Evolutionary conservation across 2,329 filamentous ascomycete species (phyloP).

Genomic region (Aspergillus eucalypticola): DNA sequence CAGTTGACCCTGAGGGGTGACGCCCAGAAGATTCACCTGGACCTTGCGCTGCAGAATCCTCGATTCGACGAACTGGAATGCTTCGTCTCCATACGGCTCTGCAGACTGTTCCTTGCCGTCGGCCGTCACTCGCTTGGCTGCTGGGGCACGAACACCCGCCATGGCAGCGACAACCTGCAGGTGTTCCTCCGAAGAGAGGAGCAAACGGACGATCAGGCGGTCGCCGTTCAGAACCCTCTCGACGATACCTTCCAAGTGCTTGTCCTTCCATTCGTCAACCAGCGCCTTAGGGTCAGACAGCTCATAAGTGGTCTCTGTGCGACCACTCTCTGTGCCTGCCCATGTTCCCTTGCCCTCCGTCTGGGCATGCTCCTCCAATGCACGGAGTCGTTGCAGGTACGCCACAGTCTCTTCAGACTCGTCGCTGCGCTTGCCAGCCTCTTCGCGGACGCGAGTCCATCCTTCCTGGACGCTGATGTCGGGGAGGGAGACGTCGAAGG

Average conservation of each 20-base stretch:
- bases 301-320: constrained; percentile 79
- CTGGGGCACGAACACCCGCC: constrained; percentile 83
- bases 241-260: constrained; percentile 79
- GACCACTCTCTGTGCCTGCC: constrained; percentile 61
- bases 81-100: constrained; percentile 87
- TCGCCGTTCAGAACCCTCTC: constrained; percentile 92
- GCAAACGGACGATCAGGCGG: constrained; percentile 78
- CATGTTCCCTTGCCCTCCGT: constrained; percentile 79
- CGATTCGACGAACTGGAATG: constrained; percentile 81
- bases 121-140: constrained; percentile 81
- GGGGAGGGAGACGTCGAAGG: constrained; percentile 70
- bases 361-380: constrained; percentile 75
- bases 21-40: constrained; percentile 77
- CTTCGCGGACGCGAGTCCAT: constrained; percentile 90
- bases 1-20: constrained; percentile 88
- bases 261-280: constrained; percentile 79
- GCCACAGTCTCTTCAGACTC: constrained; percentile 72
- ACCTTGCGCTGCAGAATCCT: constrained; percentile 84
- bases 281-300: constrained; percentile 73
- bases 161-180: constrained; percentile 84
- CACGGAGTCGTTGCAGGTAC: constrained; percentile 74
- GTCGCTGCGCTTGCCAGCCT: constrained; percentile 81
- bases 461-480: constrained; percentile 83
- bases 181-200: constrained; percentile 80
- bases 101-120: constrained; percentile 79